Conservation (phyloP, 2,329 filamentous ascomycete species). For the Stemphylium lycopersici region DNA sequence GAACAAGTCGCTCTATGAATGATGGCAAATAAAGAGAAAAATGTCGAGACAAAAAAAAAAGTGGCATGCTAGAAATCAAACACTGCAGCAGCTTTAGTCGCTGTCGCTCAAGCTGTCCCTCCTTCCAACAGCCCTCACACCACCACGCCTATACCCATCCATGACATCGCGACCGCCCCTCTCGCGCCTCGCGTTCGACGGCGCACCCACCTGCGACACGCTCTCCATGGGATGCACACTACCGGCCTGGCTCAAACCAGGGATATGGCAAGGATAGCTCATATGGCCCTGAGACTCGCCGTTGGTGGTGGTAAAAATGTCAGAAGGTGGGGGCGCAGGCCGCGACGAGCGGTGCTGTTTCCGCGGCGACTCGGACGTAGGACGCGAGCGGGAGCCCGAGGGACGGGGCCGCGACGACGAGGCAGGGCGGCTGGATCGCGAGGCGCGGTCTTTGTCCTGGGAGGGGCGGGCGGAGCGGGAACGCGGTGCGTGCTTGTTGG, state of each 20-base stretch:
- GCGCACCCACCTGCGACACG: constrained; percentile 48
- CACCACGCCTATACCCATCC: constrained; percentile 51
- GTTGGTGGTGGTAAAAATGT: constrained; percentile 49
- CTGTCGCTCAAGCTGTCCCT: constrained; percentile 63
- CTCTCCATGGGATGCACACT: constrained; percentile 47
- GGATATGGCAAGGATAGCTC: constrained; percentile 63
- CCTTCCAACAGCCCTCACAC: constrained; percentile 49
- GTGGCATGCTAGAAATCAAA: no score
- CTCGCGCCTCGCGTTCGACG: constrained; percentile 30
- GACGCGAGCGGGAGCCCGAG: constrained; percentile 38
- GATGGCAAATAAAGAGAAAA: background rate
- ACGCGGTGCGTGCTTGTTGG: constrained; percentile 27
- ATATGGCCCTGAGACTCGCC: constrained; percentile 56
- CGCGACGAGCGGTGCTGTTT: constrained; percentile 43
- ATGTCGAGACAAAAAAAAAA: no score
- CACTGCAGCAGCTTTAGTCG: constrained; percentile 41
- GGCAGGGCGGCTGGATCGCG: constrained; percentile 15
- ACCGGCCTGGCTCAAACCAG: constrained; percentile 54
- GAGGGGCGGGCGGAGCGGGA: constrained; percentile 26
- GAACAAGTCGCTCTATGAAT: no score
- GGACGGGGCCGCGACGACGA: constrained; percentile 24
- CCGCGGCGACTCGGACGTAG: constrained; percentile 41
- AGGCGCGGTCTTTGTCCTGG: constrained; percentile 18
- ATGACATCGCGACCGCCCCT: constrained; percentile 49
- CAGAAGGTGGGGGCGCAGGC: constrained; percentile 32